phyloP scores from a whole-genome alignment of 306 rosid species.

The Cucurbita ficifolia region DNA sequence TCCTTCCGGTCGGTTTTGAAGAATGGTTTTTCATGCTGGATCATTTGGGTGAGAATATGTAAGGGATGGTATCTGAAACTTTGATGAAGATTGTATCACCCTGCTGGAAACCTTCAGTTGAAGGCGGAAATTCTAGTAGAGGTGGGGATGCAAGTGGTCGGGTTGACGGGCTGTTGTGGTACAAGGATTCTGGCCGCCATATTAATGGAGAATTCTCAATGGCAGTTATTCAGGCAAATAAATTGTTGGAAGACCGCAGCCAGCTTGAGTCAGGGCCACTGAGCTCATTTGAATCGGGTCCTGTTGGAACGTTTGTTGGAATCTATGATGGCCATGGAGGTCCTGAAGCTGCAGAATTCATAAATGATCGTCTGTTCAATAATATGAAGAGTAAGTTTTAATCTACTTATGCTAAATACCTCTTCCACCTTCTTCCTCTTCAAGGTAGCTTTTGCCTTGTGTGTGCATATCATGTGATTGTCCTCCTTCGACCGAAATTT shows the following conservation, averaged over 20 bases:
- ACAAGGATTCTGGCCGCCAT: constrained; percentile 68
- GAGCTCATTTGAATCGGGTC: constrained; percentile 38
- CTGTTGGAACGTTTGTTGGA: constrained; percentile 77
- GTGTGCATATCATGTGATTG: not conserved
- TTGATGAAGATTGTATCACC: constrained; percentile 58
- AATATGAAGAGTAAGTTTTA: constrained; percentile 55
- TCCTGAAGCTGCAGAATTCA: constrained; percentile 73
- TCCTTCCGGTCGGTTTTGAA: constrained; percentile 17
- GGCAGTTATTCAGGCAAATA: constrained; percentile 96
- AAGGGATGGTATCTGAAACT: constrained; percentile 69
- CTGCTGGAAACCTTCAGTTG: constrained; percentile 50
- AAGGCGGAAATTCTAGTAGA: constrained; percentile 40
- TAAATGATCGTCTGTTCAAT: constrained; percentile 48
- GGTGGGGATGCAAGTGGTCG: constrained; percentile 52
- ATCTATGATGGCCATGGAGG: constrained; percentile 96
- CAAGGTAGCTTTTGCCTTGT: not conserved
- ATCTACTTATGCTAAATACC: not conserved
- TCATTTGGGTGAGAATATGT: constrained; percentile 69
- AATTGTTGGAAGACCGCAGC: constrained; percentile 82
- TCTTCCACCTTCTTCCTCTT: not conserved
- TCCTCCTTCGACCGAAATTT: not conserved
- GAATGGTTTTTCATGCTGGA: constrained; percentile 32
- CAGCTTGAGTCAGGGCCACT: constrained; percentile 83
- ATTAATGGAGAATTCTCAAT: constrained; percentile 73
- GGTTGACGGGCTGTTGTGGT: constrained; percentile 65